Conservation (phyloP, 2,329 filamentous ascomycete species). For the Chaetomiaceae sp. region DNA sequence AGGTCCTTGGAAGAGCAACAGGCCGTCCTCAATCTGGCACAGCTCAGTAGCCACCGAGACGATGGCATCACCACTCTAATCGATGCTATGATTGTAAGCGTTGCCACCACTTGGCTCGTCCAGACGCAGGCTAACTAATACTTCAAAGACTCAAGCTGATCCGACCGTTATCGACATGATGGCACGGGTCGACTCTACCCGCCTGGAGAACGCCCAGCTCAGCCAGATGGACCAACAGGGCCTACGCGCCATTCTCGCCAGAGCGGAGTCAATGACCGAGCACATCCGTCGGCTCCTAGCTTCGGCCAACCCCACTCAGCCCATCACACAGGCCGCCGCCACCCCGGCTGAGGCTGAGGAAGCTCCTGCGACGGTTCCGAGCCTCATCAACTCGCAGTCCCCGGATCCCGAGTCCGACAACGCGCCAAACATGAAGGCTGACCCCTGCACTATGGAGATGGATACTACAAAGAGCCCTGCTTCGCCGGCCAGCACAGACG, state of each 20-base stretch:
- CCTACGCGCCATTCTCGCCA: slow-evolving; percentile 46
- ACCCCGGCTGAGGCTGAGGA: slow-evolving; percentile 3
- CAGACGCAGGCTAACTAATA: slow-evolving; percentile 19
- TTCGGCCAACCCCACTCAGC: not conserved
- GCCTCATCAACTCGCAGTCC: slow-evolving; percentile 22
- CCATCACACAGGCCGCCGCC: not conserved
- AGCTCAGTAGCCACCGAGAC: slow-evolving; percentile 43
- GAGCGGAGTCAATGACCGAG: slow-evolving; percentile 43
- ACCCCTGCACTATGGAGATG: not conserved
- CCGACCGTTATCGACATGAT: slow-evolving; percentile 45
- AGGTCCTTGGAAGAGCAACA: slow-evolving; percentile 59
- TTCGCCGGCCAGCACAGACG: slow-evolving; percentile 24
- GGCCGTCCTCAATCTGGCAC: slow-evolving; percentile 59
- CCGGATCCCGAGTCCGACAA: slow-evolving; percentile 19
- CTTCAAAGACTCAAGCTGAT: slow-evolving; percentile 42
- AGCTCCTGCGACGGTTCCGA: slow-evolving; percentile 9
- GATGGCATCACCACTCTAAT: slow-evolving; percentile 52
- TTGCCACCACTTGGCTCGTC: not conserved
- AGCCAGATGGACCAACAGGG: slow-evolving; percentile 40
- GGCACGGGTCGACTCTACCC: slow-evolving; percentile 43
- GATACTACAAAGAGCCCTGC: slow-evolving; percentile 20
- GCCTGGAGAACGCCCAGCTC: slow-evolving; percentile 38
- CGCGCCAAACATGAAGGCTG: not conserved
- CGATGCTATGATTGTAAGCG: slow-evolving; percentile 59
- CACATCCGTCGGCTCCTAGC: slow-evolving; percentile 33